phyloP scores from a whole-genome alignment of 2,329 filamentous ascomycete genomes.

The Cytospora paraplurivora region DNA sequence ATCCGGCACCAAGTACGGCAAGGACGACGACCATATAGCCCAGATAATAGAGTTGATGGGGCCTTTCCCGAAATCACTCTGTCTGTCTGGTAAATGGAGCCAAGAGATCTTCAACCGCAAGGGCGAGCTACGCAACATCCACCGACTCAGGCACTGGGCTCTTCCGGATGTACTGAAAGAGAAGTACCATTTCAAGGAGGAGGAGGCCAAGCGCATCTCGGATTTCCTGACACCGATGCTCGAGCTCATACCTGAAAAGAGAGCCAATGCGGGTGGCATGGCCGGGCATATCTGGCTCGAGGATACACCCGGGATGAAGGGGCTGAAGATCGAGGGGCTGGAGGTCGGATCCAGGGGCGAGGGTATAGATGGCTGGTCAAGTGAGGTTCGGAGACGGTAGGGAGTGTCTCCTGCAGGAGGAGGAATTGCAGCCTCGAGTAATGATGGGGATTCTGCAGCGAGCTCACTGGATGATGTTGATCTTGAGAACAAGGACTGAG shows the following conservation, averaged over 20 bases:
- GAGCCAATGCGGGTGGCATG: conserved; percentile 97
- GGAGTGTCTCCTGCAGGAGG: conserved; percentile 12
- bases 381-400: conserved; percentile 82
- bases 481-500: not conserved
- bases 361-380: conserved; percentile 91
- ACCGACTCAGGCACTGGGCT: conserved; percentile 93
- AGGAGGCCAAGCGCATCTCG: conserved; percentile 76
- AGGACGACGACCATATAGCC: conserved; percentile 98
- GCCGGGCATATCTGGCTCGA: conserved; percentile 79
- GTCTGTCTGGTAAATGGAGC: conserved; percentile 92
- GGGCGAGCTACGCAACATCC: conserved; percentile 95
- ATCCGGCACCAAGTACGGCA: conserved; percentile 97
- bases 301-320: conserved; percentile 87
- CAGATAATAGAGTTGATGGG: conserved; percentile 98
- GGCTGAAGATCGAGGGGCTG: conserved; percentile 70
- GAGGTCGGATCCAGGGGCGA: conserved; percentile 82
- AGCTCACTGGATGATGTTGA: not conserved
- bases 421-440: not conserved
- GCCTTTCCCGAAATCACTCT: conserved; percentile 88
- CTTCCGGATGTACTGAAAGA: conserved; percentile 89
- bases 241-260: conserved; percentile 81
- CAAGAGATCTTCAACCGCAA: conserved; percentile 99
- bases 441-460: not conserved
- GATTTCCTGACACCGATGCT: conserved; percentile 91
- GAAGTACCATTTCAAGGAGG: conserved; percentile 91